Evolutionary conservation across 2,329 filamentous ascomycete species (phyloP), one percentile per base, ranked within the genome.

Genomic region (Epicoccum sorghinum): DNA sequence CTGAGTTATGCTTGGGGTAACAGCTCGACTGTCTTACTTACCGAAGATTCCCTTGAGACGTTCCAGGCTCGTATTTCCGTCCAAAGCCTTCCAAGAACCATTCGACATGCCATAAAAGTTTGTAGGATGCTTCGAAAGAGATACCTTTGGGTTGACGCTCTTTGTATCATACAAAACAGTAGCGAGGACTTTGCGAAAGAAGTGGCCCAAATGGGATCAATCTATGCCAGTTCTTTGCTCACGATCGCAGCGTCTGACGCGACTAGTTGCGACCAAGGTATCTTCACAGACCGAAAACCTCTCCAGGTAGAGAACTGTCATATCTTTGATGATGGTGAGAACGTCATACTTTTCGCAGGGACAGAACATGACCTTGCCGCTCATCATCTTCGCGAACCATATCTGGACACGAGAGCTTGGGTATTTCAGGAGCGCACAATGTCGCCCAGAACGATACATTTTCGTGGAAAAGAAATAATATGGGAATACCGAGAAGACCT

Each of bases 401-500:
- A 23, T 24, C 14, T 47, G 9, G 36, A 40, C 18, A 40, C 14
- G 10, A 35, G 27, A 25, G 45, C 36, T 32, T 40, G 36, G 36
- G 45, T 40, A 4, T 40, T 39, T 14, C 45, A 47, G 12, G 36
- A 47, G 24, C 36, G 36, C 8, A 14, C 25, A 22, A 40, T 47
- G 45, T 32, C 36, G 3, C 36, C 45, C 6, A 7, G 44, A 13
- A 47, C 44, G 7, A 6, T 46, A 1, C 33, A 38, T 22, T 46
- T 46, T n/a, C 27, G 33, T 32, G 9, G 24, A 2, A 39, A 12
- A 12, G 44, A 47, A 2, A 30, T 38, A 4, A 10, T 23, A 30
- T 47, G 35, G 44, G 44, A 47, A 27, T 47, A 33, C 30, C 44
- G 44, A 23, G 14, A 47, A 27, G 7, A n/a, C 9, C 32, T 18